Evolutionary conservation across 148 eudicot genomes (phyloP).

Genomic region (Amaranthus palmeri): DNA sequence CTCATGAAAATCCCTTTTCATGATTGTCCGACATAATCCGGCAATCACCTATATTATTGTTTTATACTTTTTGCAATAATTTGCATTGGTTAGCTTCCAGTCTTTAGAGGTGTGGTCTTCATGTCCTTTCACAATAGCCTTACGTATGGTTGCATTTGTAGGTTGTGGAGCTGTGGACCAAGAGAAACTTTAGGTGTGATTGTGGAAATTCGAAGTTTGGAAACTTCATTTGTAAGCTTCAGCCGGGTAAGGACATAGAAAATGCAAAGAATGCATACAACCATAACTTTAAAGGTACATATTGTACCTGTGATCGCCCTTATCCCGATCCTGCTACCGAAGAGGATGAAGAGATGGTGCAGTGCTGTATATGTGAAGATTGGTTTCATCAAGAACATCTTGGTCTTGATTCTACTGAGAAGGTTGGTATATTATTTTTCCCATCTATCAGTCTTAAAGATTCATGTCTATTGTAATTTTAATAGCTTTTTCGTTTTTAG

Average conservation of each 20-base stretch:
- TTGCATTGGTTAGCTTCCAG: conserved; percentile 2
- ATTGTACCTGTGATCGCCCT: conserved; percentile 84
- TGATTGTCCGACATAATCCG: not conserved
- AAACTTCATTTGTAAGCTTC: conserved; percentile 85
- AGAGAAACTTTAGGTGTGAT: conserved; percentile 92
- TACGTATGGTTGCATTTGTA: conserved; percentile 21
- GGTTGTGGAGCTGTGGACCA: conserved; percentile 97
- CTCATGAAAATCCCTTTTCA: no score
- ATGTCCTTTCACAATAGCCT: not conserved
- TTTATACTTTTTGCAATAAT: not conserved
- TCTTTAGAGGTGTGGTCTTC: not conserved
- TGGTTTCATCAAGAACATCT: conserved; percentile 97
- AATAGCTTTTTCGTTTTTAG: no score
- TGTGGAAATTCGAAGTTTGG: conserved; percentile 99
- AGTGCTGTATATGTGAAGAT: conserved; percentile 95
- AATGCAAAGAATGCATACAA: conserved; percentile 75
- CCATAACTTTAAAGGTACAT: conserved; percentile 87
- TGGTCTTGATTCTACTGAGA: conserved; percentile 65
- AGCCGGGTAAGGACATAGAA: conserved; percentile 69
- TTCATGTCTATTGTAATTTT: no score
- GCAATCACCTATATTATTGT: not conserved
- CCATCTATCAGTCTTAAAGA: not conserved
- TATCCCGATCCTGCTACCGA: conserved; percentile 95
- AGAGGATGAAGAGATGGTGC: conserved; percentile 87
- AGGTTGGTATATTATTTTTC: conserved; percentile 43